Evolutionary conservation across 306 rosid genomes (phyloP).

Genomic region (Vigna trinervia): DNA sequence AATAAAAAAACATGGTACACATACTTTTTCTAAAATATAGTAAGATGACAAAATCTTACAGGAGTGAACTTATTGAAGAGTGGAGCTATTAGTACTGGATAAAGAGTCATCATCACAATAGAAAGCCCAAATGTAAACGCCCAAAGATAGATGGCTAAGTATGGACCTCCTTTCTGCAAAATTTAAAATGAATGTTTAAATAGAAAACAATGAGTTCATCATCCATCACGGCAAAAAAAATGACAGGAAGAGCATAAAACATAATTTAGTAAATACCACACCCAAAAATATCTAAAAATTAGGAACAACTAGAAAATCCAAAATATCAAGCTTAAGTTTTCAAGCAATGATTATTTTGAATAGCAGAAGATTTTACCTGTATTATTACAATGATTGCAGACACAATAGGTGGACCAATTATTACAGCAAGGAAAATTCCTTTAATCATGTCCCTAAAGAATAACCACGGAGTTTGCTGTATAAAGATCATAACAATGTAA

Average conservation of each 20-base stretch:
- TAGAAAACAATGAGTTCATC: conserved; percentile 8
- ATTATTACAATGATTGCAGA: conserved; percentile 88
- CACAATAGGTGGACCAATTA: conserved; percentile 36
- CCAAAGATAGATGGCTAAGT: conserved; percentile 98
- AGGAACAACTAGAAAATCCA: conserved; percentile 6
- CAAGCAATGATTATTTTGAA: conserved; percentile 20
- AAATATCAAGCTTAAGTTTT: conserved; percentile 24
- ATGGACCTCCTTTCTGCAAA: conserved; percentile 98
- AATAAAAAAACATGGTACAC: conserved; percentile 15
- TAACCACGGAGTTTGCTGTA: too few species aligned
- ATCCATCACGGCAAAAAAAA: not conserved
- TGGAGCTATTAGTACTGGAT: conserved; percentile 94
- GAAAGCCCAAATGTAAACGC: conserved; percentile 89
- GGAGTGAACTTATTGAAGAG: conserved; percentile 96
- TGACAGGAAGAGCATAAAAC: conserved; percentile 20
- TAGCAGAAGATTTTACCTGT: conserved; percentile 61
- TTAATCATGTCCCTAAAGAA: too few species aligned
- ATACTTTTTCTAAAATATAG: conserved; percentile 8
- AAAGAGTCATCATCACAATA: conserved; percentile 94
- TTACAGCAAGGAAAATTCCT: too few species aligned
- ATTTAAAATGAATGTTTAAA: conserved; percentile 40
- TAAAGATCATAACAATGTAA: too few species aligned
- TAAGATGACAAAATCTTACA: conserved; percentile 59
- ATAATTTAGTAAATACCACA: conserved; percentile 27
- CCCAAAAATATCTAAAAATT: conserved; percentile 16